Evolutionary conservation across 495 filamentous ascomycete species (phyloP), one percentile per base, ranked within the genome.

Genomic region (Copromyces sp.): DNA sequence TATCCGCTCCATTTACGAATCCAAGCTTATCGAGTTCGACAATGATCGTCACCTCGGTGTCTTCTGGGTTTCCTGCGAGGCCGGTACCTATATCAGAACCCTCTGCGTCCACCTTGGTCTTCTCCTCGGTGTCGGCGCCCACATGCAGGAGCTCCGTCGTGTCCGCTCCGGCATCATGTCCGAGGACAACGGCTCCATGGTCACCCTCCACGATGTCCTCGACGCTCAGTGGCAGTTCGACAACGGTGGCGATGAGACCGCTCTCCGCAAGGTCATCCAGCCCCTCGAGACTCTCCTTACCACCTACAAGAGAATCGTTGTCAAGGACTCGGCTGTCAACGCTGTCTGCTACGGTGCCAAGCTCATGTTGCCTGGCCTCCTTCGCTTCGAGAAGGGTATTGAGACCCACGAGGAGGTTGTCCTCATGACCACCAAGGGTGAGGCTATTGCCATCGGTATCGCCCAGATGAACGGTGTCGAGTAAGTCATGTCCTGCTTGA

Each of bases 21-120:
- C 91, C 86, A 94, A 94, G 83, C 85, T 97, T 41, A 91, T 94
- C 77, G 95, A 99, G 83, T 99, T 97, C 79, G 95, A 98, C 83
- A 97, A 98, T 81, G 94, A 98, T 72, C 89, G 95, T 73, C 93
- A 98, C 79, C 88, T 99, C n/a, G 96, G 91, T 81, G 94, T 98
- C 40, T 99, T 99, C 88, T 98, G 95, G 95, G 96, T 98, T 73
- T 95, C 92, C 82, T 99, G 95, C 81, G 95, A 99, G 83, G 95
- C 95, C 73, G 95, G 95, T 78, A 98, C 95, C 40, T 99, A 99
- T 79, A 98, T 99, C 80, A 92, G 95, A 83, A 98, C 96, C 14
- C 89, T 99, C 29, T 99, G 95, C 84, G 95, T 98, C 44, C 95
- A 99, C 84, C 83, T 99, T 75, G 95, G 95, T 73, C 86, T 98